Evolutionary conservation across 768 basidiomycete genomes (phyloP).

Genomic region (Clathrus columnatus): DNA sequence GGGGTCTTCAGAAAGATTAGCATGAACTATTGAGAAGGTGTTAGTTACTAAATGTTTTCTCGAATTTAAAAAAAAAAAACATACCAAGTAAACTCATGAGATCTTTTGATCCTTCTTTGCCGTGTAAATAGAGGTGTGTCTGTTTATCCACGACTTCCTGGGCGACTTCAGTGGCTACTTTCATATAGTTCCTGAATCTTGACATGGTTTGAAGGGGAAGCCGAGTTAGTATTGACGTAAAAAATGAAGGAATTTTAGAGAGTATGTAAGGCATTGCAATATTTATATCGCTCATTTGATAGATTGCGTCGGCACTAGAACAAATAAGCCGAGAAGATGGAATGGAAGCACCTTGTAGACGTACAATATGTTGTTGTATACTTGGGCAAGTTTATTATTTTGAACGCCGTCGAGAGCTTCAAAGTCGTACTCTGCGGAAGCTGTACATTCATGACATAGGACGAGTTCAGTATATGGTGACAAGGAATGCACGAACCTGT

Average conservation of each 20-base stretch:
- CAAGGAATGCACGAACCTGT: too few relatives aligned
- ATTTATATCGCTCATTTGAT: constrained; percentile 10
- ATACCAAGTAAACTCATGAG: constrained; percentile 27
- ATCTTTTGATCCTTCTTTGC: constrained; percentile 20
- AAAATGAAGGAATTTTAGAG: constrained; percentile 21
- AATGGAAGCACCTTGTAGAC: too few relatives aligned
- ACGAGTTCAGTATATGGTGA: too few relatives aligned
- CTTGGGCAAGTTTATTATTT: too few relatives aligned
- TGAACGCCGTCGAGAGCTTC: too few relatives aligned
- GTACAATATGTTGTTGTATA: too few relatives aligned
- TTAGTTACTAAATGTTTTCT: background rate
- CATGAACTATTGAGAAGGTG: constrained; percentile 18
- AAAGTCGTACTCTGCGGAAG: too few relatives aligned
- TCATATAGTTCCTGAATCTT: constrained; percentile 22
- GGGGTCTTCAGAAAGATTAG: constrained; percentile 23
- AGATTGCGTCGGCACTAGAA: too few relatives aligned
- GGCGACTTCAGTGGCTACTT: constrained; percentile 19
- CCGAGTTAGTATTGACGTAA: constrained; percentile 20
- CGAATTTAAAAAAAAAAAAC: background rate
- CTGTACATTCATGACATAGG: too few relatives aligned
- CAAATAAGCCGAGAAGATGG: too few relatives aligned
- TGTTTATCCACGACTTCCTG: constrained; percentile 19
- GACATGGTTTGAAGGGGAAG: constrained; percentile 22
- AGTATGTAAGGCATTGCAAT: constrained; percentile 22
- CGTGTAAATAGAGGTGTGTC: constrained; percentile 13